Evolutionary conservation across 495 filamentous ascomycete genomes (phyloP), one percentile per base, ranked within the genome.

Genomic region (Hyaloscypha hepaticicola): DNA sequence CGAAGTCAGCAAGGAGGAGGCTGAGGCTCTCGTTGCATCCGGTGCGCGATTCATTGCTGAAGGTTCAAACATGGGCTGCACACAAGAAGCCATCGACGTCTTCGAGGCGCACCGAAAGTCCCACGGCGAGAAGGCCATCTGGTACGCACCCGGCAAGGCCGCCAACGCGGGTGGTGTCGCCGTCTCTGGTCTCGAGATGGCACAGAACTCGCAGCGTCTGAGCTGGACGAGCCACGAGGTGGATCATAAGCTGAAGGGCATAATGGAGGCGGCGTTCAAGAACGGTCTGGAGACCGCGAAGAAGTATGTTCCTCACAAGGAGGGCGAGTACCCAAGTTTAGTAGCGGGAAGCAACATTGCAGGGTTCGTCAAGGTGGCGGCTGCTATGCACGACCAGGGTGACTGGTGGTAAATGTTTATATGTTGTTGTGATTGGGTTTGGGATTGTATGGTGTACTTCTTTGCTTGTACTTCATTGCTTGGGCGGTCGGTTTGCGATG

Each of bases 21-120:
- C 93, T 57, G 79, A 90, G 78, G 86, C 84, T 22, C 83, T 99
- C 34, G 86, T 97, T 61, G 83, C 82, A 60, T 82, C 80, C 64
- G 95, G 95, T 67, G 82, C 81, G 69, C 86, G 87, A 75, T 97
- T 94, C 83, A 87, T 98, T 71, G 95, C 95, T 63, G 95, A 99
- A 79, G 95, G 95, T 27, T 93, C 89, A 79, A 99, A 99, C 83
- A 99, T 99, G 94, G 95, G 95, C 60, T 97, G 92, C 81, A 96
- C 93, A 55, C 93, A 94, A 80, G 92, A 89, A 65, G 95, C 95
- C 68, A 97, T 99, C 77, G 87, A 96, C 70, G 82, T 90, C 66
- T 99, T 97, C 77, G 95, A 99, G 85, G 88, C 85, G 28, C 76
- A 86, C 76, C 85, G 95, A 59, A 85, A 85, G 70, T 82, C 81